phyloP scores from a whole-genome alignment of 352 stramenopile genomes.

The Phytophthora tentaculata region DNA sequence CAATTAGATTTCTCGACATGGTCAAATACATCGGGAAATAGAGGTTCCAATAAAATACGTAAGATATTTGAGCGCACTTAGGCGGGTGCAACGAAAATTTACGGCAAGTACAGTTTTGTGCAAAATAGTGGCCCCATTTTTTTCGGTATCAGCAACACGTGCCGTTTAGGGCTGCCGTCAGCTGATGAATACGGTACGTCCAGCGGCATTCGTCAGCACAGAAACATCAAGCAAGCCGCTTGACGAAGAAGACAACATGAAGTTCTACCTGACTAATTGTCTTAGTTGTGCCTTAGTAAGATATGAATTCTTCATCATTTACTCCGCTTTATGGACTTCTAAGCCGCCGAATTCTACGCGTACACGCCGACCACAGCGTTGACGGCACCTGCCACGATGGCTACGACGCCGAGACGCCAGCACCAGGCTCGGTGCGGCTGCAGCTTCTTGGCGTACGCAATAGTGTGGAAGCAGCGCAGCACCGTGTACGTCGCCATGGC shows the following conservation, averaged over 20 bases:
- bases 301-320: conserved; percentile 10
- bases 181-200: no score
- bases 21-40: no score
- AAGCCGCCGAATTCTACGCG: conserved; percentile 19
- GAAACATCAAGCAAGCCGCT: conserved; percentile 2
- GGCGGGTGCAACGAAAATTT: no score
- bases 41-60: no score
- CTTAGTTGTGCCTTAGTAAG: neutral
- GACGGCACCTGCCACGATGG: conserved; percentile 43
- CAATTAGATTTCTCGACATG: no score
- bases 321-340: neutral
- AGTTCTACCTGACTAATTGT: no score
- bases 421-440: conserved; percentile 53
- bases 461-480: conserved; percentile 49
- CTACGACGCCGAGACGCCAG: conserved; percentile 47
- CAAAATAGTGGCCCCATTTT: no score
- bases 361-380: conserved; percentile 55
- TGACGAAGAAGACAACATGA: no score
- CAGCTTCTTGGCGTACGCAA: conserved; percentile 50
- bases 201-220: conserved; percentile 1
- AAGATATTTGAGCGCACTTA: no score
- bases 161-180: no score
- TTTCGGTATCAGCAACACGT: no score
- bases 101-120: no score
- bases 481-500: conserved; percentile 54